Base-by-base conservation (phyloP, 148 eudicot species). In the Camellia lanceoleosa region DNA sequence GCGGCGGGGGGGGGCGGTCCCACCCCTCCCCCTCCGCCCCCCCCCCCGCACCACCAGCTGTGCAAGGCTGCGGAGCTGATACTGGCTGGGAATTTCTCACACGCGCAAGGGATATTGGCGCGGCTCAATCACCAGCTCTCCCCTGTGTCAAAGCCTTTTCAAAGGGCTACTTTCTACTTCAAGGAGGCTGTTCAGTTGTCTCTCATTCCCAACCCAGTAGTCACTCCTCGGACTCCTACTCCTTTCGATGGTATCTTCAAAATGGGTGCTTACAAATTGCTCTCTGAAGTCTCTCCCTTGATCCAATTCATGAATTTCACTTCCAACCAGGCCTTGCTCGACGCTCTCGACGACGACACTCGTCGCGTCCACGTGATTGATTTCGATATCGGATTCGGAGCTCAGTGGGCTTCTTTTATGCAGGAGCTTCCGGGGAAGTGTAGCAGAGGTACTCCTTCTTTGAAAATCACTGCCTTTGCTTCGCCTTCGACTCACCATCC, bases 101-200 rank as follows among this genome's bases (percentile, higher is more conserved):
- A 82, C 88, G 87, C 91, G 83, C 93, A 88, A 87, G 85, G 59
- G 94, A 86, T 91, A 89, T 91, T 91, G 92, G 90, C 92, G 86
- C 92, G 91, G 94, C 94, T 91, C 91, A 91, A 89, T 89, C 89
- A 89, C 78, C 86, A 80, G 73, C 84, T 79, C 60, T 79, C 80
- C 68, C 89, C 82, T 55, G 56, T 71, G 44, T 38, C 77, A 5
- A 87, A 84, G 59, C 87, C 93, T 82, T 83, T 86, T 56, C 77
- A 83, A 60, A 83, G 90, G 82, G 84, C 85, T 80, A 87, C 87
- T 55, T 84, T 88, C 38, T 87, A 85, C 71, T 79, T 86, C 68
- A 88, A 85, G 76, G 89, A 87, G 84, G 89, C 88, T 49, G 65
- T 90, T 74, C 86, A 88, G 82, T 51, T 76, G 75, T 78, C 78